phyloP scores from a whole-genome alignment of 2,329 filamentous ascomycete species.

The Hymenoscyphus occultus region DNA sequence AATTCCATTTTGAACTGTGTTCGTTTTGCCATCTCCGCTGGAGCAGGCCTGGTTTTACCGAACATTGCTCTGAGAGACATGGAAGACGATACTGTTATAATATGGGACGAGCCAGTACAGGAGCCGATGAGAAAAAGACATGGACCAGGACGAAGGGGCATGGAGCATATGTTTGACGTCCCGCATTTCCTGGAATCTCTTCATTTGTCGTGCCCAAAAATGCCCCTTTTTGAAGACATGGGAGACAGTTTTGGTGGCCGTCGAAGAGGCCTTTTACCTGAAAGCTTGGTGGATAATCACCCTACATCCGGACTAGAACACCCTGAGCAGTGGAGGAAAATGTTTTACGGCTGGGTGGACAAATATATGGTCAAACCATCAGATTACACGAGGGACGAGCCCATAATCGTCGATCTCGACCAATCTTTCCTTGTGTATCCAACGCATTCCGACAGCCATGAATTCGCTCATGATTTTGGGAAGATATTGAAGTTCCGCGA shows the following conservation, averaged over 20 bases:
- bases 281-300: slow-evolving; percentile 13
- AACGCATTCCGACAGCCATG: slow-evolving; percentile 37
- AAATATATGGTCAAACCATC: neutral
- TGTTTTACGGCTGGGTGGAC: slow-evolving; percentile 15
- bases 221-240: neutral
- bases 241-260: slow-evolving; percentile 4
- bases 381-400: neutral
- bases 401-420: slow-evolving; percentile 43
- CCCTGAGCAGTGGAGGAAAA: slow-evolving; percentile 8
- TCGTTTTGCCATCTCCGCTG: slow-evolving; percentile 41
- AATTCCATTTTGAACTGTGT: slow-evolving; percentile 43
- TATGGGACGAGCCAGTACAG: neutral
- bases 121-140: slow-evolving; percentile 4
- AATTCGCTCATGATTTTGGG: slow-evolving; percentile 40
- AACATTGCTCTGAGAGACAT: slow-evolving; percentile 39
- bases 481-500: slow-evolving; percentile 38
- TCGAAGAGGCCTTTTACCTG: slow-evolving; percentile 13
- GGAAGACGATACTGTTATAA: slow-evolving; percentile 22
- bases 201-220: slow-evolving; percentile 10
- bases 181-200: slow-evolving; percentile 16
- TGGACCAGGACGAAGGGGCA: slow-evolving; percentile 4
- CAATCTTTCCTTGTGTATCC: slow-evolving; percentile 42
- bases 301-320: slow-evolving; percentile 13
- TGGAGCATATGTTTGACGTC: slow-evolving; percentile 15
- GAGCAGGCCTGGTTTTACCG: slow-evolving; percentile 39